phyloP scores from a whole-genome alignment of 306 rosid genomes.

The Quercus glauca region DNA sequence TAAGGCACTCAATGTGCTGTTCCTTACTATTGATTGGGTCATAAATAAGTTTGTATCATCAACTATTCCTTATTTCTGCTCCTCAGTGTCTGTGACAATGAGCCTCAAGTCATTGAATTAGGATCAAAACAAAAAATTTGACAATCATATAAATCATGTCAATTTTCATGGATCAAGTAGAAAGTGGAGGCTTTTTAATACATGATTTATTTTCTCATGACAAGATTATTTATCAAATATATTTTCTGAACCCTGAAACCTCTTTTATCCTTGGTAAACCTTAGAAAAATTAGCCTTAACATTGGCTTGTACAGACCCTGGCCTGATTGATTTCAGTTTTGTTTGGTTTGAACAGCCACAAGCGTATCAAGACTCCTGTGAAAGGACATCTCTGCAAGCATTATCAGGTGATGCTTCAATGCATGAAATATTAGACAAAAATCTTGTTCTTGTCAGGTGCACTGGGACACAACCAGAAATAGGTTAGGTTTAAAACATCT shows the following conservation, averaged over 20 bases:
- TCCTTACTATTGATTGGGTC: neutral
- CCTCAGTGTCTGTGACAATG: neutral
- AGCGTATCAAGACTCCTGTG: neutral
- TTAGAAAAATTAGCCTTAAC: neutral
- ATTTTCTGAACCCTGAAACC: neutral
- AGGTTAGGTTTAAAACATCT: neutral
- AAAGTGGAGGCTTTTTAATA: neutral
- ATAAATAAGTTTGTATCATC: neutral
- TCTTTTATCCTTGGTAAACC: neutral
- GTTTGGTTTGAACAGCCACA: neutral
- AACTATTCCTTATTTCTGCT: neutral
- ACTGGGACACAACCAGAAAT: neutral
- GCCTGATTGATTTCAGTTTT: neutral
- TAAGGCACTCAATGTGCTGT: neutral
- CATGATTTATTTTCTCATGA: neutral
- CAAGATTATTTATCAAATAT: neutral
- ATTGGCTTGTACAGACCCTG: neutral
- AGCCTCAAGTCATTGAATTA: neutral
- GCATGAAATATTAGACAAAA: neutral
- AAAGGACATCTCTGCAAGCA: slow-evolving; percentile 8
- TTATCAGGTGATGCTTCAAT: neutral
- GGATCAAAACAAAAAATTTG: neutral
- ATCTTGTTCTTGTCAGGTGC: neutral
- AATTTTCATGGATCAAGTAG: neutral
- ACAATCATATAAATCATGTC: neutral